Evolutionary conservation across 2,329 filamentous ascomycete genomes (phyloP).

Genomic region (Calonectria naviculata): DNA sequence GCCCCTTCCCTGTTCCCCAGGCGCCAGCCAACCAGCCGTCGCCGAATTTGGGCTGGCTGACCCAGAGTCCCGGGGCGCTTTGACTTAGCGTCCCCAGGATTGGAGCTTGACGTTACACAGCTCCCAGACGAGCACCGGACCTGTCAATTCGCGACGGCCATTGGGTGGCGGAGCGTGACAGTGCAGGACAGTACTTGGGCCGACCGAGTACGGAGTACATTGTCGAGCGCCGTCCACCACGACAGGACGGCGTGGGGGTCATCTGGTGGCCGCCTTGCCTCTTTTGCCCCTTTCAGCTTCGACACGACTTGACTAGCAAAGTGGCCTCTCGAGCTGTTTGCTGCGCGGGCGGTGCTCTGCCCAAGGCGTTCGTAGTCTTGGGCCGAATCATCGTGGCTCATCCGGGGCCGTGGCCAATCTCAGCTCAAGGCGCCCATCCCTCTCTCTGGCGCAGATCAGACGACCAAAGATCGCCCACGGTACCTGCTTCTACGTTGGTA

Average conservation of each 20-base stretch:
- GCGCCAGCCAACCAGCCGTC: slow-evolving; percentile 8
- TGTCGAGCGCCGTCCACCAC: slow-evolving; percentile 3
- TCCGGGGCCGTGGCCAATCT: slow-evolving; percentile 15
- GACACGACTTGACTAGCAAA: background rate
- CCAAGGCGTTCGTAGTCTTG: slow-evolving; percentile 13
- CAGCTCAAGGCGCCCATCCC: slow-evolving; percentile 13
- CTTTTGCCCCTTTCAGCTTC: slow-evolving; percentile 2
- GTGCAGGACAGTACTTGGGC: background rate
- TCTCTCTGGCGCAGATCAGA: slow-evolving; percentile 27
- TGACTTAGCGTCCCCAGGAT: background rate
- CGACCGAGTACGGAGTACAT: background rate
- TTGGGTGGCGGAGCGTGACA: slow-evolving; percentile 24
- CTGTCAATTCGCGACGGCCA: slow-evolving; percentile 29
- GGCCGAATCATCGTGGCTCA: slow-evolving; percentile 13
- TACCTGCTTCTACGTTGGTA: slow-evolving; percentile 36
- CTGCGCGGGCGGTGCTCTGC: background rate
- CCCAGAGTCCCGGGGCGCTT: slow-evolving; percentile 20
- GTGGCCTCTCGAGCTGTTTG: background rate
- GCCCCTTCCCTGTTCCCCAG: background rate
- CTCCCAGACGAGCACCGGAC: slow-evolving; percentile 17
- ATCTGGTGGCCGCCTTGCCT: background rate
- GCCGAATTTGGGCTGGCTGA: slow-evolving; percentile 16
- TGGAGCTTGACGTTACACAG: slow-evolving; percentile 28
- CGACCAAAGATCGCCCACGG: slow-evolving; percentile 35
- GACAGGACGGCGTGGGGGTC: slow-evolving; percentile 30